Evolutionary conservation across 1,284 basidiomycete genomes (phyloP), one percentile per base, ranked within the genome.

Genomic region (Apiotrichum gamsii): DNA sequence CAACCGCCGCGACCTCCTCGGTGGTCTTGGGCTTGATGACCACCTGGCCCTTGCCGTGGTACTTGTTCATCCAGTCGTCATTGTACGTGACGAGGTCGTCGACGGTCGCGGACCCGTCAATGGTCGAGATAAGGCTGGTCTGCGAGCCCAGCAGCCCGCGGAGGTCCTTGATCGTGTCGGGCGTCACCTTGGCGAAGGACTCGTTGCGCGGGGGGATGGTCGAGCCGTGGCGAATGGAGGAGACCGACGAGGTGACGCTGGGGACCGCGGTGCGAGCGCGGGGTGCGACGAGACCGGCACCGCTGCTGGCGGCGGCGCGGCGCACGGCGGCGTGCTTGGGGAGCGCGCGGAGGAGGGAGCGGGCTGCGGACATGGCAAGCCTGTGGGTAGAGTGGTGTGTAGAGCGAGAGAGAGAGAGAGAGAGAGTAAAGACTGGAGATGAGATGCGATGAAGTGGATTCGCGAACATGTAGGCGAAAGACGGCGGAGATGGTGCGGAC

Each of bases 41-140:
- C 20, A 90, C 86, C 24, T 82, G 82, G 18, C 88, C 82, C 32
- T 78, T 75, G 18, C 94, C 95, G 49, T 80, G 80, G 70, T 95
- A 97, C 73, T 96, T 96, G 65, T 87, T 85, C 87, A 97, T 91
- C 94, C 94, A 98, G 71, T 98, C 94, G 59, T 81, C 78, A 72
- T 98, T 98, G 78, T 81, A 96, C 0, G 74, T 77, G 16, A 80
- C 78, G 29, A 97, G 79, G 58, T 96, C 93, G 11, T 84, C 80
- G 3, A 49, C 36, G 5, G 60, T 58, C 8, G 71, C 65, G 1
- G 72, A 67, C 3, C 64, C 67, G 24, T 72, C 65, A 20, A 77
- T 51, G 5, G 76, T 78, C 14, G 75, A 76, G 28, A 78, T 61
- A 28, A 79, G 59, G 19, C 72, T 72, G 8, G 69, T 66, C 0